Conservation (phyloP, 2,329 filamentous ascomycete species). For the Sporothrix sp. region DNA sequence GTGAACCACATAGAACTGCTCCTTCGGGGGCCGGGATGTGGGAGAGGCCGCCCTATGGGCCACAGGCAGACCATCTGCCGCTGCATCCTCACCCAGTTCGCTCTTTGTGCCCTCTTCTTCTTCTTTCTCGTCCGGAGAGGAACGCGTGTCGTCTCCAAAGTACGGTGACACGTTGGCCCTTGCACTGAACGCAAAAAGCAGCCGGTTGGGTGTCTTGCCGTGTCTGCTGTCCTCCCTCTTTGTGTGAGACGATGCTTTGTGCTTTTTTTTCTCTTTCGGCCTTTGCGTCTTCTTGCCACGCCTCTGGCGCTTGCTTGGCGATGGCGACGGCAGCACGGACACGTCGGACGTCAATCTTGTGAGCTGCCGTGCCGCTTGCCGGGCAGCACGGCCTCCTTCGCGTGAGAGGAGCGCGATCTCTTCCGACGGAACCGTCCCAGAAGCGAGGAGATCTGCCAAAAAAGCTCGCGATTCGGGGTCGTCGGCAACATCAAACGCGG, state of each 20-base stretch:
- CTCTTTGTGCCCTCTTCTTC: background rate
- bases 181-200: background rate
- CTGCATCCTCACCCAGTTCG: too few relatives aligned
- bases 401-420: slow-evolving; percentile 9
- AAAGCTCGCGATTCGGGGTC: slow-evolving; percentile 12
- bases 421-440: slow-evolving; percentile 8
- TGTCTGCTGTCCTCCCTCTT: too few relatives aligned
- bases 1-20: background rate
- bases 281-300: background rate
- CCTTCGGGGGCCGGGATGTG: too few relatives aligned
- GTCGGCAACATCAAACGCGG: slow-evolving; percentile 12
- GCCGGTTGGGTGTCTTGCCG: background rate
- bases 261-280: background rate
- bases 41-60: too few relatives aligned
- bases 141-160: background rate
- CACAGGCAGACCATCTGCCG: too few relatives aligned
- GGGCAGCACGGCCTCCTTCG: background rate
- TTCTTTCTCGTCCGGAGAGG: background rate
- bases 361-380: background rate
- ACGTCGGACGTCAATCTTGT: background rate
- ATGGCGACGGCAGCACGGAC: background rate
- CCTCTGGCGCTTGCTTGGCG: background rate
- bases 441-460: slow-evolving; percentile 13
- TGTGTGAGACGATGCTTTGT: too few relatives aligned
- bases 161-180: slow-evolving; percentile 5